phyloP scores from a whole-genome alignment of 495 filamentous ascomycete species.

The Pyronema omphalodes region DNA sequence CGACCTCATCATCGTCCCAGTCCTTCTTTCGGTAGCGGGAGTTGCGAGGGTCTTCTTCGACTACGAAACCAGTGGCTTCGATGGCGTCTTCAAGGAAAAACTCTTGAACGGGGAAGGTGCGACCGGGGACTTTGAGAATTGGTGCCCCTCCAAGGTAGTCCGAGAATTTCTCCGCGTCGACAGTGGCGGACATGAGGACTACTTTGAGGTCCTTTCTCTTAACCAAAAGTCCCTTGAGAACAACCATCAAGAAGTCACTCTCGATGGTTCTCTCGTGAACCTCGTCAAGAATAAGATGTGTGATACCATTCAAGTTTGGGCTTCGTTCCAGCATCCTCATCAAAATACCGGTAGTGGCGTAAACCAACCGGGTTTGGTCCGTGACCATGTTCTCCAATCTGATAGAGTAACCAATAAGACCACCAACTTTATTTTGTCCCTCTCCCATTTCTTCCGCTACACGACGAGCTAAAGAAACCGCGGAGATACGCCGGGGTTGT shows the following conservation, averaged over 20 bases:
- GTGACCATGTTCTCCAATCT: constrained; percentile 74
- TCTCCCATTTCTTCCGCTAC: constrained; percentile 93
- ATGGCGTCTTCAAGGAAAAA: constrained; percentile 84
- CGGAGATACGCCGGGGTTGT: constrained; percentile 82
- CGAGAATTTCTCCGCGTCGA: constrained; percentile 80
- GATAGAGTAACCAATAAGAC: constrained; percentile 84
- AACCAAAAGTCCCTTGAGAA: constrained; percentile 61
- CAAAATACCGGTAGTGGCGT: constrained; percentile 76
- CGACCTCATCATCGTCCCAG: constrained; percentile 38
- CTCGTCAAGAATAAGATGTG: constrained; percentile 85
- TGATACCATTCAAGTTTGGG: constrained; percentile 67
- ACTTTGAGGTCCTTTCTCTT: constrained; percentile 59
- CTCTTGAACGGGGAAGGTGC: constrained; percentile 78
- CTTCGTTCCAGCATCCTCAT: constrained; percentile 90
- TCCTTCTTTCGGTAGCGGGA: constrained; percentile 31
- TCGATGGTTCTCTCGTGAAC: constrained; percentile 91
- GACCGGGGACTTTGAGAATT: constrained; percentile 70
- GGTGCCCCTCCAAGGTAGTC: constrained; percentile 70
- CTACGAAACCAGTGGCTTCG: constrained; percentile 53
- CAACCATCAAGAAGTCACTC: constrained; percentile 82
- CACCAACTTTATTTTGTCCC: constrained; percentile 60
- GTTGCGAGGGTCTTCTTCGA: constrained; percentile 32
- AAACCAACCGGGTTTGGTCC: constrained; percentile 62
- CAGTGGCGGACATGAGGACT: constrained; percentile 89
- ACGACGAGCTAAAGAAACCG: constrained; percentile 73